Evolutionary conservation across 176 grass and related monocot species (phyloP).

Genomic region (Aegilops bicornis): DNA sequence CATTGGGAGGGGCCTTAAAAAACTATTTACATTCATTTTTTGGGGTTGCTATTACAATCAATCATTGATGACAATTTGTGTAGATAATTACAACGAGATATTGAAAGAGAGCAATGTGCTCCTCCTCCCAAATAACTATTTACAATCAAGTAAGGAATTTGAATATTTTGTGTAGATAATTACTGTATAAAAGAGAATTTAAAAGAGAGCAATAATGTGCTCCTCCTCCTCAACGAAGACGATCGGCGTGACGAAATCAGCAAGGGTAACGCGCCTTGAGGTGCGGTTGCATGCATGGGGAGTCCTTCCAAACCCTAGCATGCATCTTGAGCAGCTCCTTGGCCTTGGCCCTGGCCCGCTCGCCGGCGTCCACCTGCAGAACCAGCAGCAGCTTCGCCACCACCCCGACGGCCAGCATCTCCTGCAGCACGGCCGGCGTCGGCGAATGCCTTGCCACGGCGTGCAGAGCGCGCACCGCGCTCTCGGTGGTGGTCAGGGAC

Average conservation of each 20-base stretch:
- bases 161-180: neutral
- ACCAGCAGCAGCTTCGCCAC: constrained; percentile 65
- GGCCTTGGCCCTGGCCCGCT: constrained; percentile 45
- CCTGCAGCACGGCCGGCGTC: constrained; percentile 53
- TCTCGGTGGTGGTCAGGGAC: constrained; percentile 39
- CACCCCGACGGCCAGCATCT: constrained; percentile 74
- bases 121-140: neutral
- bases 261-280: constrained; percentile 50
- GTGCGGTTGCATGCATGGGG: constrained; percentile 58
- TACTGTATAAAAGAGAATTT: neutral
- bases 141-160: neutral
- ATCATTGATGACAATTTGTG: too few species aligned
- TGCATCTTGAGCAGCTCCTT: constrained; percentile 70
- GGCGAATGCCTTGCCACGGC: constrained; percentile 51
- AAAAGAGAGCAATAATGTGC: neutral
- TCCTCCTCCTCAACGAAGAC: neutral
- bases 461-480: constrained; percentile 59
- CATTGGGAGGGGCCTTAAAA: too few species aligned
- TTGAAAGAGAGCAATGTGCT: neutral
- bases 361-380: constrained; percentile 44
- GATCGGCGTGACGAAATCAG: neutral
- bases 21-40: too few species aligned
- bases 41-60: too few species aligned
- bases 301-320: constrained; percentile 78
- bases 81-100: too few species aligned